These are phyloP conservation scores for Vigna unguiculata DNA, from an alignment of 306 rosid species.

Conservation along the genomic window DNA sequence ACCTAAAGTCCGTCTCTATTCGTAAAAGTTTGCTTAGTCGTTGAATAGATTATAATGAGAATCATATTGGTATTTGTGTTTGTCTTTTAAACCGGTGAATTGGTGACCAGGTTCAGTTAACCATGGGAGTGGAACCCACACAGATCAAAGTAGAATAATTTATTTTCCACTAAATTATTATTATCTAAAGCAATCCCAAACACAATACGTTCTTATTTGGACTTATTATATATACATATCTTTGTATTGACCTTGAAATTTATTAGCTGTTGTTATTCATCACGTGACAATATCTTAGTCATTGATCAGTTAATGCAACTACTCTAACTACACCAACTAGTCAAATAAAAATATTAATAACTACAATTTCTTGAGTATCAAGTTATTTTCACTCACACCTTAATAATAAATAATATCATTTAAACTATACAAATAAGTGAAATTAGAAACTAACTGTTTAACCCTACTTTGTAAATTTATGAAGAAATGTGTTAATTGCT, in stretches of 20 bases:
- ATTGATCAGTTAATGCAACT: too few species aligned
- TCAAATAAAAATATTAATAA: not conserved
- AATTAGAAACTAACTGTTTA: too few species aligned
- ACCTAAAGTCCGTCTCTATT: conserved; percentile 20
- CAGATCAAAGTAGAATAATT: conserved; percentile 15
- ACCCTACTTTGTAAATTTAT: too few species aligned
- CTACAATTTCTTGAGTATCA: not conserved
- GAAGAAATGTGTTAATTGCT: conserved; percentile 1
- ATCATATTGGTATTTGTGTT: conserved; percentile 14
- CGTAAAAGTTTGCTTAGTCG: conserved; percentile 11
- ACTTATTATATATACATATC: not conserved
- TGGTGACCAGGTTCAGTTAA: conserved; percentile 46
- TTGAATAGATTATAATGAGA: conserved; percentile 34
- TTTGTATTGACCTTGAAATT: conserved; percentile 34
- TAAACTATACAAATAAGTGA: too few species aligned
- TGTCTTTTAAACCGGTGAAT: conserved; percentile 10
- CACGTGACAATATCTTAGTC: conserved; percentile 38
- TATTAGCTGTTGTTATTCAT: not conserved
- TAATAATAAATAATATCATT: not conserved
- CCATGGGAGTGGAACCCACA: not conserved
- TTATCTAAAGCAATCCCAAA: not conserved
- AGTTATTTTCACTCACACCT: not conserved
- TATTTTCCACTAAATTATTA: conserved; percentile 23
- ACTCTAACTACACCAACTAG: not conserved
- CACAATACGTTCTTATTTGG: conserved; percentile 23